Base-by-base conservation (phyloP, 805 yeast species). In the Candida arabinofermentans region DNA sequence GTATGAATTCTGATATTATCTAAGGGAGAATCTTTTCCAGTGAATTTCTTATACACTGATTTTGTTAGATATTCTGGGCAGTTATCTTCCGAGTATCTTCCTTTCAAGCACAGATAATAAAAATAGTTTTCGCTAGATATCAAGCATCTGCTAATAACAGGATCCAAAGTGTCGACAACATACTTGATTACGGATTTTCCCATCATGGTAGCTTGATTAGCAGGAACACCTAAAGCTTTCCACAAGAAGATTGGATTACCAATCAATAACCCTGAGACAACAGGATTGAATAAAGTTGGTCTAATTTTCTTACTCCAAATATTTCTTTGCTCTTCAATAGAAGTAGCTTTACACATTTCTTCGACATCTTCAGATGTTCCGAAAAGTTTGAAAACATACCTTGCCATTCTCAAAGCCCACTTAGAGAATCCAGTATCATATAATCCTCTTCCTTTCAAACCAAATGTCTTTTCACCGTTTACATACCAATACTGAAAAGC, bases 211-310 rank as follows among this genome's bases (percentile, higher is more conserved):
- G 93, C 89, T 66, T 86, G 95, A 57, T 86, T 86, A 7, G 81
- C 77, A 5, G 95, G 95, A 36, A 86, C 95, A n/a, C 95, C 95
- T 19, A 86, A 70, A 0, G 95, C 95, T 59, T 83, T 85, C 95
- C 95, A 86, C 43, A 86, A 69, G 59, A 86, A 86, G n/a, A 85
- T 61, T 17, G 91, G 90, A 61, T 86, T 86, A n/a, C 89, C 89
- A 32, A 86, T 74, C 38, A 86, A 66, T 23, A 83, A 54, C 38
- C 77, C 76, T 14, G 85, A 79, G 41, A 85, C 81, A 38, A 83
- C 51, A 17, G 86, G 85, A 55, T 82, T 83, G 65, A 84, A 77
- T 36, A 86, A 68, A 4, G 83, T 76, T 4, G 93, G 93, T 48
- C 79, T 77, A 41, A 86, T 72, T 36, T 70, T 69, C 1, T 63